phyloP scores from a whole-genome alignment of 345 rosid genomes.

The Gossypium australe region DNA sequence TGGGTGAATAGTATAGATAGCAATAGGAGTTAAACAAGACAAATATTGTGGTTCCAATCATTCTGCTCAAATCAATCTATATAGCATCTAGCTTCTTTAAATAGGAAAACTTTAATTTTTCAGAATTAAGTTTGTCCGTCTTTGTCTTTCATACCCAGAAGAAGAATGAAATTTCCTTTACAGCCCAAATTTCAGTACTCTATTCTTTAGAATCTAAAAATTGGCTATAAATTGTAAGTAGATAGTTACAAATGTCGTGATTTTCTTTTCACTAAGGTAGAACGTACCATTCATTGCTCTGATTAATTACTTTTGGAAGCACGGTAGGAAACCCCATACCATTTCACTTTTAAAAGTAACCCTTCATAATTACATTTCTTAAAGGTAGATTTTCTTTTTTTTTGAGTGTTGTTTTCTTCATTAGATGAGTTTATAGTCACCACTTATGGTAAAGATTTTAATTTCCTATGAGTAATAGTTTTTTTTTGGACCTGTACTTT shows the following conservation, averaged over 20 bases:
- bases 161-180: neutral
- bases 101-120: neutral
- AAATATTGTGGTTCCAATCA: neutral
- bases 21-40: neutral
- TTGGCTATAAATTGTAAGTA: neutral
- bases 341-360: neutral
- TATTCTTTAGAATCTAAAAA: neutral
- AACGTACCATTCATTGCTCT: neutral
- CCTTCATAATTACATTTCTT: neutral
- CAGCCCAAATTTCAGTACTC: neutral
- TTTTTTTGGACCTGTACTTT: too few relatives aligned
- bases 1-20: neutral
- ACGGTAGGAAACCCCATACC: neutral
- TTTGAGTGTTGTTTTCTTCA: too few relatives aligned
- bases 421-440: too few relatives aligned
- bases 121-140: neutral
- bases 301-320: neutral
- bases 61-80: neutral
- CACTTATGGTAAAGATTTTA: too few relatives aligned
- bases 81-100: neutral
- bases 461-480: too few relatives aligned
- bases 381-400: neutral
- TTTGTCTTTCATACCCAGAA: neutral
- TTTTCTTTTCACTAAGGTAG: neutral
- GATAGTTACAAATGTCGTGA: neutral